Evolutionary conservation across 441 rosid genomes (phyloP).

Genomic region (Metrosideros polymorpha): DNA sequence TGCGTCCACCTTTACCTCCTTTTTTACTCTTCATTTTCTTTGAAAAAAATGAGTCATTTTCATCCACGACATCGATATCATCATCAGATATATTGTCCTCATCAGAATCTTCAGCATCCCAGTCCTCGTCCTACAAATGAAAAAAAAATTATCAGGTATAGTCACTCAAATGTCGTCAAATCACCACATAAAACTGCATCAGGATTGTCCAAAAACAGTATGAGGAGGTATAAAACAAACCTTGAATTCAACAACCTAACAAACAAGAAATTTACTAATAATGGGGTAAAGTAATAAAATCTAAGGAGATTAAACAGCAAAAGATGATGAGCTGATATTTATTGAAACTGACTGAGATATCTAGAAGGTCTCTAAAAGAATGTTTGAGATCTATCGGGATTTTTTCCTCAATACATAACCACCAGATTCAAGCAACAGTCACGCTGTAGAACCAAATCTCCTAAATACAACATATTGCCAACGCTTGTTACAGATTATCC

Average conservation of each 20-base stretch:
- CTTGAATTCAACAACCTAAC: not conserved
- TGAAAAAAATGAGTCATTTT: slow-evolving; percentile 56
- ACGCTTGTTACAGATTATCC: not conserved
- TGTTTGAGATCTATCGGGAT: not conserved
- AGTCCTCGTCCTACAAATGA: slow-evolving; percentile 45
- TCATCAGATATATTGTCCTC: slow-evolving; percentile 63
- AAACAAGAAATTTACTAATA: not conserved
- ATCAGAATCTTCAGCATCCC: slow-evolving; percentile 79
- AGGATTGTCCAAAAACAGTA: not conserved
- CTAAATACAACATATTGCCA: not conserved
- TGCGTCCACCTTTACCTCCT: slow-evolving; percentile 46
- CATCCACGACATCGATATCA: slow-evolving; percentile 58
- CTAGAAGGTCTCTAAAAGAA: not conserved
- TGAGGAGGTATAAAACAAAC: not conserved
- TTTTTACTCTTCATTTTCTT: slow-evolving; percentile 63
- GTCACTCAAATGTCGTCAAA: not conserved
- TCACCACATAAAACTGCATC: not conserved
- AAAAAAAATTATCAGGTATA: not conserved
- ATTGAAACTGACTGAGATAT: not conserved
- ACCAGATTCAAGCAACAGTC: not conserved
- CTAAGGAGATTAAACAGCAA: not conserved
- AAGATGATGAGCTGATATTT: not conserved
- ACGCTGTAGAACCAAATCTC: not conserved
- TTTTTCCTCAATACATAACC: not conserved
- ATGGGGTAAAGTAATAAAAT: not conserved